Percentiles rank a stretch among this genome's conserved stretches.
Evolutionary conservation across 495 filamentous ascomycete genomes (phyloP).

Genomic region (Apiosordaria backusii): DNA sequence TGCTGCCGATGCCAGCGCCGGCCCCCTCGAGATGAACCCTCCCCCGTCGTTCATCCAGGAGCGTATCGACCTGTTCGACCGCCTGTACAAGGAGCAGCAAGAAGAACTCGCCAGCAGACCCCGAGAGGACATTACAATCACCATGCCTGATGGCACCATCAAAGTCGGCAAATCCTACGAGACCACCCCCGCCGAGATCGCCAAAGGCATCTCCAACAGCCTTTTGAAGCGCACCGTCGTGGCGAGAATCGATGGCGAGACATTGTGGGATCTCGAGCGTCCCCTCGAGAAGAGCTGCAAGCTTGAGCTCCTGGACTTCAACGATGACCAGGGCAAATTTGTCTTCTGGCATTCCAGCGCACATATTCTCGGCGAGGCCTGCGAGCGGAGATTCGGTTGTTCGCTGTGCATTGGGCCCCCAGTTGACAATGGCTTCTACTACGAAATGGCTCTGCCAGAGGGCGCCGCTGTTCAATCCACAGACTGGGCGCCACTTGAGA

Average conservation of each 20-base stretch:
- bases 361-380: conserved; percentile 90
- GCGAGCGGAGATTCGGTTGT: conserved; percentile 84
- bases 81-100: conserved; percentile 77
- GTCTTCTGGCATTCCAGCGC: conserved; percentile 76
- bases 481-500: conserved; percentile 81
- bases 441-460: conserved; percentile 87
- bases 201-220: conserved; percentile 63
- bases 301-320: conserved; percentile 78
- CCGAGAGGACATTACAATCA: conserved; percentile 63
- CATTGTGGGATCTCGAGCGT: conserved; percentile 87
- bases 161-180: conserved; percentile 66
- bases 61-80: conserved; percentile 82
- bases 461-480: conserved; percentile 65
- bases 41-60: conserved; percentile 76
- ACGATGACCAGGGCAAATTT: conserved; percentile 71
- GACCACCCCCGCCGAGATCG: conserved; percentile 65
- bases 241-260: conserved; percentile 67
- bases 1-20: conserved; percentile 33
- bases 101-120: conserved; percentile 65
- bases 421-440: conserved; percentile 90
- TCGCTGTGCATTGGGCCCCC: conserved; percentile 87
- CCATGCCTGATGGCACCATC: conserved; percentile 58
- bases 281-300: conserved; percentile 79
- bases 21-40: conserved; percentile 57
- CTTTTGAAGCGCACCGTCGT: conserved; percentile 74